phyloP scores from a whole-genome alignment of 371 early-diverging fungal genomes.

The Mortierella sp. region DNA sequence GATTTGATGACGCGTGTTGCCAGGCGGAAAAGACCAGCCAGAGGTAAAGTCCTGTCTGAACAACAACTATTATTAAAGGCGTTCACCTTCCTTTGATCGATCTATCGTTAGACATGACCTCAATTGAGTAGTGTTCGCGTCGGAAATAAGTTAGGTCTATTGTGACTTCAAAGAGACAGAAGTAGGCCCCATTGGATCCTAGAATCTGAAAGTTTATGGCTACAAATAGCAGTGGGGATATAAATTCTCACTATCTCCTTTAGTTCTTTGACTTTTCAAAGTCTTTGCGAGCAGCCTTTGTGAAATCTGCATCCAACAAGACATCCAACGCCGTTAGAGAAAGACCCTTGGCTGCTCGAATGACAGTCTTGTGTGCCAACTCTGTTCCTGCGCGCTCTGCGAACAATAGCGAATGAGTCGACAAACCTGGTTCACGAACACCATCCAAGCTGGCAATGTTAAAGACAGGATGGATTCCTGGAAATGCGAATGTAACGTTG shows the following conservation, averaged over 20 bases:
- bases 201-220: no score
- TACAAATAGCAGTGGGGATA: no score
- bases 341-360: conserved; percentile 66
- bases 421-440: conserved; percentile 41
- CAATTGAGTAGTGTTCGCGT: no score
- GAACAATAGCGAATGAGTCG: conserved; percentile 61
- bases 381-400: conserved; percentile 69
- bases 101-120: no score
- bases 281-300: conserved; percentile 25
- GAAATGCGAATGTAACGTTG: conserved; percentile 67
- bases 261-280: conserved; percentile 25
- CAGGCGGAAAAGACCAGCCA: no score
- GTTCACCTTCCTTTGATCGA: no score
- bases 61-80: no score
- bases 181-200: no score
- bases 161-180: no score
- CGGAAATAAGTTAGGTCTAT: no score
- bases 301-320: conserved; percentile 41
- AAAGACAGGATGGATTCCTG: conserved; percentile 65
- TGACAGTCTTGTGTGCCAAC: conserved; percentile 70
- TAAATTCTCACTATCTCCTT: no score
- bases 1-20: background rate
- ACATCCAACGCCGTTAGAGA: conserved; percentile 57
- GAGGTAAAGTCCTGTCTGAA: no score
- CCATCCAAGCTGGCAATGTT: conserved; percentile 43